Evolutionary conservation across 1,284 basidiomycete species (phyloP), one percentile per base, ranked within the genome.

Genomic region (Papiliotrema fonsecae): DNA sequence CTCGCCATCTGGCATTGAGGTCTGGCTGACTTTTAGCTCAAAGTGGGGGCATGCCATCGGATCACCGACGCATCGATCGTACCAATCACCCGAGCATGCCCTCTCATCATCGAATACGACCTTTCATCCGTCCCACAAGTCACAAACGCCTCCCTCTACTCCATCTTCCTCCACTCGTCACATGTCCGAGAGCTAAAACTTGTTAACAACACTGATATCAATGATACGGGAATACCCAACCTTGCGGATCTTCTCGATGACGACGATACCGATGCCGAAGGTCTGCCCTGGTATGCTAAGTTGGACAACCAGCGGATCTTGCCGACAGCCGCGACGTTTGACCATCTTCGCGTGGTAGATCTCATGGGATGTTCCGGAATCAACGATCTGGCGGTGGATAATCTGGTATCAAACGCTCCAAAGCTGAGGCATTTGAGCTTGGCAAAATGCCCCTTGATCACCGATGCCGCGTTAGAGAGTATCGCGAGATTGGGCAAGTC

Each of bases 171-270:
- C 16, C 76, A 87, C 60, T 84, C 84, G 2, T 77, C 76, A 18
- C 82, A 90, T 62, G 86, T 98, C 77, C 86, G 96, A 41, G 96
- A 99, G 73, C 82, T 99, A 70, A 82, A 86, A 35, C 78, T 98
- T 35, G 86, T 87, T 7, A 82, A 87, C 47, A 93, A 92, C 70
- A 72, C 76, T 5, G 79, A 83, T 44, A 77, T 98, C 54, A 90
- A 87, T 7, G 88, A 93, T 64, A 77, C 81, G 13, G 93, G 85
- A 0, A 96, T 98, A 75, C 96, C 96, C 4, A 79, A 83, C 39
- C 79, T 73, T 80, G 21, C 73, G 76, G 46, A 78, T 62, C 76
- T 65, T 19, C 42, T 41, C 14, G 40, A 48, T 32, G 36, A 54
- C 34, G 35, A 48, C 3, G 63, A 60, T 3, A 49, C 56, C 14